These are phyloP conservation scores for Rhizopogon rudus DNA, from an alignment of 768 basidiomycete species.

Conservation along the genomic window DNA sequence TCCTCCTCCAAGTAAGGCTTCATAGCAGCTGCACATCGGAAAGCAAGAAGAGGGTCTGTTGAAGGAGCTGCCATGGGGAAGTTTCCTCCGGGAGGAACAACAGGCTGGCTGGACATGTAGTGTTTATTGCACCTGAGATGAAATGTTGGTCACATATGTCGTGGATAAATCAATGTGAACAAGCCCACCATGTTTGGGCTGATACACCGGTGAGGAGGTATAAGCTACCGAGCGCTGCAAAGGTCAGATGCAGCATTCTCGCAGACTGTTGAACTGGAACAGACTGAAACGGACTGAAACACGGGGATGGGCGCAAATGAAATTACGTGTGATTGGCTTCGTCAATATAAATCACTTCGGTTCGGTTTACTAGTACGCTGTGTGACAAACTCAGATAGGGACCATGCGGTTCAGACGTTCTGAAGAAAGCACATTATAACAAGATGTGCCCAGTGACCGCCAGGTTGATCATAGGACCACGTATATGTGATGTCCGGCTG, in stretches of 20 bases:
- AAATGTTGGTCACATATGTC: neutral
- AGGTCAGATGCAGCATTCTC: constrained; percentile 5
- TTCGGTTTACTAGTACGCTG: too few species aligned
- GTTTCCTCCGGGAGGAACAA: constrained; percentile 45
- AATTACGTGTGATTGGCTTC: too few species aligned
- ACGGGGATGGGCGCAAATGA: too few species aligned
- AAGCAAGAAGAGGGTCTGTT: constrained; percentile 42
- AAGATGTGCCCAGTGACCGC: too few species aligned
- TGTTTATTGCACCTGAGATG: constrained; percentile 50
- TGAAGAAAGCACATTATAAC: too few species aligned
- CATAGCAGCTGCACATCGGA: constrained; percentile 55
- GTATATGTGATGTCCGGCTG: too few species aligned
- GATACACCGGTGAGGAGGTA: constrained; percentile 11
- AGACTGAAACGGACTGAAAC: too few species aligned
- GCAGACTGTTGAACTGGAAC: neutral
- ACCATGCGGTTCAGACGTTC: too few species aligned
- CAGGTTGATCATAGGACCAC: too few species aligned
- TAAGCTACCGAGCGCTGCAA: constrained; percentile 7
- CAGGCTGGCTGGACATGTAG: constrained; percentile 39
- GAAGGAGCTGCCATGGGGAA: constrained; percentile 37
- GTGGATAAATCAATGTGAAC: neutral
- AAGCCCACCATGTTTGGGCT: constrained; percentile 26
- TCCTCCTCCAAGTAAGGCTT: constrained; percentile 59
- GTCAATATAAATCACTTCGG: too few species aligned
- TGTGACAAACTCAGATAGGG: too few species aligned